These are phyloP conservation scores for Septoria linicola DNA, from an alignment of 2,329 filamentous ascomycete species.

Conservation along the genomic window DNA sequence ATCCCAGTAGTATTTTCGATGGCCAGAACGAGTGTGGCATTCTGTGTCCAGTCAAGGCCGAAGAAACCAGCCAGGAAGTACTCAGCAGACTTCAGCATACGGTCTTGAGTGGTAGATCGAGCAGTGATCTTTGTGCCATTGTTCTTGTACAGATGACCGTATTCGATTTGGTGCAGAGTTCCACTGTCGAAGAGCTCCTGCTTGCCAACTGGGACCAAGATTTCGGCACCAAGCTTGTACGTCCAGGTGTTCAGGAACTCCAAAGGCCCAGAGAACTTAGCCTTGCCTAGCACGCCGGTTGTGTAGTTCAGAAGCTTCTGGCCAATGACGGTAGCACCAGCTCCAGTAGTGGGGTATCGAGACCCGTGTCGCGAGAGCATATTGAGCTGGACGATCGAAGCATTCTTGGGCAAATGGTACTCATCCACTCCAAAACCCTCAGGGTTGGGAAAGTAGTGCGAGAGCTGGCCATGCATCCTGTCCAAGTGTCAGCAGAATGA, in stretches of 20 bases:
- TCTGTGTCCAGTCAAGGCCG: slow-evolving; percentile 67
- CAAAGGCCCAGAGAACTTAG: slow-evolving; percentile 58
- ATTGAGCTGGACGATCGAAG: slow-evolving; percentile 68
- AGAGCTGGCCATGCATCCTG: slow-evolving; percentile 63
- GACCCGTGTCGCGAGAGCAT: slow-evolving; percentile 73
- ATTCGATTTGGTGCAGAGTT: slow-evolving; percentile 70
- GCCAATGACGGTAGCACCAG: slow-evolving; percentile 57
- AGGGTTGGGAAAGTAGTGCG: slow-evolving; percentile 68
- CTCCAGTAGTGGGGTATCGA: slow-evolving; percentile 66
- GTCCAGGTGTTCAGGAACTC: slow-evolving; percentile 67
- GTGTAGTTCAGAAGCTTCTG: slow-evolving; percentile 57
- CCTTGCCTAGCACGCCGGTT: slow-evolving; percentile 33
- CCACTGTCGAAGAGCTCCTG: slow-evolving; percentile 61
- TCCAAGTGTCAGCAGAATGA: neutral
- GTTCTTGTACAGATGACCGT: slow-evolving; percentile 66
- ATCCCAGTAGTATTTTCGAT: slow-evolving; percentile 55
- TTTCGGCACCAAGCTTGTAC: slow-evolving; percentile 67
- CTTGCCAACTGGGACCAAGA: slow-evolving; percentile 69
- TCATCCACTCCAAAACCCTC: slow-evolving; percentile 71
- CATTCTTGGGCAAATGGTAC: slow-evolving; percentile 64
- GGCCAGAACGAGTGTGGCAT: slow-evolving; percentile 50
- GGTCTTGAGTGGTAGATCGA: slow-evolving; percentile 71
- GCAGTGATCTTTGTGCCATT: slow-evolving; percentile 70
- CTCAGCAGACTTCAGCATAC: slow-evolving; percentile 74
- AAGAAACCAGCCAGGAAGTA: slow-evolving; percentile 80